phyloP scores from a whole-genome alignment of 805 yeast genomes.

The Wickerhamomyces tratensis region DNA sequence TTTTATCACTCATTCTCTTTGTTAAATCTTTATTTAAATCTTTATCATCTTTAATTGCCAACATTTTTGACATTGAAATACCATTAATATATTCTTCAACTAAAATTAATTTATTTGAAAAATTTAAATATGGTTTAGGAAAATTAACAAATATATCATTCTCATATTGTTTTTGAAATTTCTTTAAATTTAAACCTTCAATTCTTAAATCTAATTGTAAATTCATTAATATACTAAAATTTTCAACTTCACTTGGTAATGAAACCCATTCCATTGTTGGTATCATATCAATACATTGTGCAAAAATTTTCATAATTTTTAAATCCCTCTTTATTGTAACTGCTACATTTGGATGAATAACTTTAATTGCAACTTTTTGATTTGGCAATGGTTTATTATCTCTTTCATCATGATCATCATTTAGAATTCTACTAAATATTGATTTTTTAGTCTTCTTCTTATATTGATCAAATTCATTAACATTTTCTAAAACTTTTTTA shows the following conservation, averaged over 20 bases:
- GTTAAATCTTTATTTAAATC: constrained; percentile 43
- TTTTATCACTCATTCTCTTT: constrained; percentile 64
- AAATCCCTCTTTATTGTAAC: constrained; percentile 69
- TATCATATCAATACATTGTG: constrained; percentile 51
- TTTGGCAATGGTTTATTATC: constrained; percentile 22
- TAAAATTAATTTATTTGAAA: constrained; percentile 60
- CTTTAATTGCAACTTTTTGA: constrained; percentile 78
- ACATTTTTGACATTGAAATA: constrained; percentile 65
- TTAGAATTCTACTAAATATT: background rate
- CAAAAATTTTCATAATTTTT: constrained; percentile 75
- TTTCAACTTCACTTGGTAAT: constrained; percentile 87
- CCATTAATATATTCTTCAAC: constrained; percentile 86
- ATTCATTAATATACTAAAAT: constrained; percentile 78
- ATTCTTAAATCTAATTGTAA: constrained; percentile 83
- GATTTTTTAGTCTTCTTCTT: constrained; percentile 14
- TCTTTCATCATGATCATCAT: constrained; percentile 3
- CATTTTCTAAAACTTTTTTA: constrained; percentile 29
- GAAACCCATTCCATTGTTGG: constrained; percentile 99
- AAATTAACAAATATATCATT: constrained; percentile 55
- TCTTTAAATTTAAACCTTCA: constrained; percentile 72
- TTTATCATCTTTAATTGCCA: constrained; percentile 28
- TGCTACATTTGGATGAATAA: constrained; percentile 82
- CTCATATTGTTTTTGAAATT: constrained; percentile 62
- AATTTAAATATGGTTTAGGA: constrained; percentile 63
- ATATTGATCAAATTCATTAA: constrained; percentile 16